Conservation (phyloP, 768 basidiomycete species). For the Lepiota brunneoincarnata region DNA sequence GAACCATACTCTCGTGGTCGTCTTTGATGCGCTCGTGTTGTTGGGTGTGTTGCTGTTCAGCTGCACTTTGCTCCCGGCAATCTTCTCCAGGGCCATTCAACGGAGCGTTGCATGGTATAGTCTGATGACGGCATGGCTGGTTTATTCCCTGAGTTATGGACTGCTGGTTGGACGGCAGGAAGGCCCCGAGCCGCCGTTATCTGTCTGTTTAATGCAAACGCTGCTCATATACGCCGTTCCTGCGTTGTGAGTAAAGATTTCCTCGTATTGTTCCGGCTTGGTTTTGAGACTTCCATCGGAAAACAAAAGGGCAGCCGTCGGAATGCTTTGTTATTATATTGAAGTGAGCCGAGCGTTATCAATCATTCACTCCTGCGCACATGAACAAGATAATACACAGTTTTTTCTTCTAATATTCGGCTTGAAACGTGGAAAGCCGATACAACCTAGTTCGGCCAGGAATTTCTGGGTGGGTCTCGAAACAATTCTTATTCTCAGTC, state of each 20-base stretch:
- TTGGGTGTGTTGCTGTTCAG: background rate
- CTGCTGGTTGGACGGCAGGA: conserved; percentile 8
- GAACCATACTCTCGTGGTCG: background rate
- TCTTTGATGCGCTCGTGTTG: background rate
- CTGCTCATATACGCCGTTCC: conserved; percentile 6
- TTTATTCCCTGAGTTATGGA: conserved; percentile 1
- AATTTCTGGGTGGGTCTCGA: background rate
- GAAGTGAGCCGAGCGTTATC: background rate
- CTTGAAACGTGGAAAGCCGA: background rate
- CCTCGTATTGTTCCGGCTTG: background rate
- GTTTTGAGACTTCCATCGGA: background rate
- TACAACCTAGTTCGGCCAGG: background rate
- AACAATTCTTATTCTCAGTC: too few relatives aligned
- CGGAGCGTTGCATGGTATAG: conserved; percentile 9
- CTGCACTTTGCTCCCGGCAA: conserved; percentile 9
- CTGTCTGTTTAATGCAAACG: background rate
- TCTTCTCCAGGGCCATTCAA: conserved; percentile 1
- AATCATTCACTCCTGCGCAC: background rate
- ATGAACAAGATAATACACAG: background rate
- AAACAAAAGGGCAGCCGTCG: background rate
- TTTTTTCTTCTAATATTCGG: conserved; percentile 1
- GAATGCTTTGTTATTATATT: conserved; percentile 5
- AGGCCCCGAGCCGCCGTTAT: conserved; percentile 2
- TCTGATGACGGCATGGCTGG: conserved; percentile 8
- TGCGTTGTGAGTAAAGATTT: background rate